Evolutionary conservation across 495 filamentous ascomycete species (phyloP), one percentile per base, ranked within the genome.

Genomic region (Aeminium ludgeri): DNA sequence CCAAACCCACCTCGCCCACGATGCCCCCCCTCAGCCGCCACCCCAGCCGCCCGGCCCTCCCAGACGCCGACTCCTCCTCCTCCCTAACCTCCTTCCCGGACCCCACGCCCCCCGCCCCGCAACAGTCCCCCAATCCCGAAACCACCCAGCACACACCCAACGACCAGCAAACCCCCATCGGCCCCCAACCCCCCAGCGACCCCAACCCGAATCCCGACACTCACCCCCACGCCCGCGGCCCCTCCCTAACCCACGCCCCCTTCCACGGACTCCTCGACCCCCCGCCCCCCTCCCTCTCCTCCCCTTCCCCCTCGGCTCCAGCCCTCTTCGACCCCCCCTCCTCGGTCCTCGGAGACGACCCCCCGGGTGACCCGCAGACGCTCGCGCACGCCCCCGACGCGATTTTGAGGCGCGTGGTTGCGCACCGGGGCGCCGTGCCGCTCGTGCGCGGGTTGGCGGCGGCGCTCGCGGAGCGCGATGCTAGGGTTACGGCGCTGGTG

Each of bases 381-480:
- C 36, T 51, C 0, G 37, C 48, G 15, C 33, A 30, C 5, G 48
- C 44, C 10, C 36, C 48, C 11, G 10, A 10, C 1, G 8, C 34
- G 29, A 35, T 47, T 3, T 34, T 51, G 7, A 6, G 47, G 27
- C 25, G 13, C 20, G 20, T 51, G 2, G 40, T 51, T 6, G 40
- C 40, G 19, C 48, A 43, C 10, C 41, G 36, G 8, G 48, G 48
- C 11, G 44, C 48, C 11, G 34, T 38, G 3, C 15, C 20, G 16
- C 43, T 51, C 6, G 34, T 45, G 10, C 15, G 36, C 15, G 28
- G 48, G 3, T 36, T 51, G 11, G 25, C 48, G 4, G 33, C 17
- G 5, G 20, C 44, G n/a, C 35, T 51, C 2, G 48, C 48, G 19
- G 44, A 51, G 36, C 38, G 48, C 12, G 48, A 51, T 43, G 48